These are phyloP conservation scores for Phaeoacremonium minimum DNA, from an alignment of 2,329 filamentous ascomycete genomes.

Conservation along the genomic window DNA sequence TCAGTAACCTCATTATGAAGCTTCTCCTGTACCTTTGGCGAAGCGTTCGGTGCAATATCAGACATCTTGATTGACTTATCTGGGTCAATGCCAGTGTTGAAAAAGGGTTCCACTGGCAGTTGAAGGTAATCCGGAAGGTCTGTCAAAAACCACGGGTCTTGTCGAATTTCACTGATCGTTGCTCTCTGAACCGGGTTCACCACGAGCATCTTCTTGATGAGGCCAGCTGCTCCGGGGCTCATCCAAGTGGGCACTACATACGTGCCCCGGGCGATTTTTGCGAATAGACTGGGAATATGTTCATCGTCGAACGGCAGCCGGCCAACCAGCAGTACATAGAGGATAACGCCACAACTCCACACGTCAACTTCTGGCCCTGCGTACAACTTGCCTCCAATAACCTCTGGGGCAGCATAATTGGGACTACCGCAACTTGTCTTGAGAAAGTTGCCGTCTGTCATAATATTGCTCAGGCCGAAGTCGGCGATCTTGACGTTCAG, in stretches of 20 bases:
- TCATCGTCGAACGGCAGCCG: slow-evolving; percentile 95
- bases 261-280: slow-evolving; percentile 92
- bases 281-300: slow-evolving; percentile 94
- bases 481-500: slow-evolving; percentile 99
- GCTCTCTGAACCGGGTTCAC: slow-evolving; percentile 93
- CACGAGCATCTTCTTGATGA: slow-evolving; percentile 92
- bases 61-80: slow-evolving; percentile 85
- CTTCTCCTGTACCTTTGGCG: slow-evolving; percentile 77
- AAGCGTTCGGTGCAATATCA: slow-evolving; percentile 74
- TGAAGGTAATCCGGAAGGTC: slow-evolving; percentile 84
- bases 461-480: slow-evolving; percentile 98
- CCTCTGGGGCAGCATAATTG: slow-evolving; percentile 96
- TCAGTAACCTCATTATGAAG: slow-evolving; percentile 89
- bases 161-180: slow-evolving; percentile 87
- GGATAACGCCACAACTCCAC: slow-evolving; percentile 93
- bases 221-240: slow-evolving; percentile 71
- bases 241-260: slow-evolving; percentile 93
- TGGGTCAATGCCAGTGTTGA: slow-evolving; percentile 89
- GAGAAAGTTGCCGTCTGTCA: slow-evolving; percentile 98
- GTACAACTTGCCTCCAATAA: slow-evolving; percentile 96
- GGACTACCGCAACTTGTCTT: slow-evolving; percentile 98
- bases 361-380: slow-evolving; percentile 97
- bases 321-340: slow-evolving; percentile 77
- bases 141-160: slow-evolving; percentile 90
- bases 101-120: slow-evolving; percentile 84